These are phyloP conservation scores for Mycena sp. DNA, from an alignment of 1,284 basidiomycete species.

Conservation along the genomic window DNA sequence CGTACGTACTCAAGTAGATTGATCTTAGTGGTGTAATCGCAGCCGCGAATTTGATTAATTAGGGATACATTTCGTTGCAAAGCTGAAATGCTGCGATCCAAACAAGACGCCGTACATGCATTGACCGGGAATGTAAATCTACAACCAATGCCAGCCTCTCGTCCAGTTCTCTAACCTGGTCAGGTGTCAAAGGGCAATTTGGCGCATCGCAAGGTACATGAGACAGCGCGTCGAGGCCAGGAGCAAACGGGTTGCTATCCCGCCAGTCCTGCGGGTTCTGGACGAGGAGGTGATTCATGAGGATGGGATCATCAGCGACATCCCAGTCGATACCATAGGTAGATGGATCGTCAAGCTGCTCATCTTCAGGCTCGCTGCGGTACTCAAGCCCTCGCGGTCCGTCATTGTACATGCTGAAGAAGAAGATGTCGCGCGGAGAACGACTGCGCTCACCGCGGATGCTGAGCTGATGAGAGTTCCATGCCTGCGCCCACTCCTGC, in stretches of 20 bases:
- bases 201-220: slow-evolving; percentile 9
- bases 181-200: not conserved
- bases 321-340: slow-evolving; percentile 28
- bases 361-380: not conserved
- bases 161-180: not conserved
- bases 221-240: not conserved
- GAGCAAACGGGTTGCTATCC: not conserved
- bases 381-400: not conserved
- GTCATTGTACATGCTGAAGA: not conserved
- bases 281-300: slow-evolving; percentile 11
- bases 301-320: not conserved
- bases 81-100: not conserved
- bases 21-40: too few species aligned
- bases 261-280: slow-evolving; percentile 17
- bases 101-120: not conserved
- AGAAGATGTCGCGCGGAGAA: not conserved
- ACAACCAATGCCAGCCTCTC: not conserved
- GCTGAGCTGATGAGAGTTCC: not conserved
- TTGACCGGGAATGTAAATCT: not conserved
- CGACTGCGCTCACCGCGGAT: not conserved
- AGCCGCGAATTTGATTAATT: not conserved
- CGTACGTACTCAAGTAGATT: too few species aligned
- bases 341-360: not conserved
- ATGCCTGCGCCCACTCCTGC: not conserved
- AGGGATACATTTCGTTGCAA: not conserved